Evolutionary conservation across 1,284 basidiomycete genomes (phyloP), one percentile per base, ranked within the genome.

Genomic region (Ceratobasidium sp.): DNA sequence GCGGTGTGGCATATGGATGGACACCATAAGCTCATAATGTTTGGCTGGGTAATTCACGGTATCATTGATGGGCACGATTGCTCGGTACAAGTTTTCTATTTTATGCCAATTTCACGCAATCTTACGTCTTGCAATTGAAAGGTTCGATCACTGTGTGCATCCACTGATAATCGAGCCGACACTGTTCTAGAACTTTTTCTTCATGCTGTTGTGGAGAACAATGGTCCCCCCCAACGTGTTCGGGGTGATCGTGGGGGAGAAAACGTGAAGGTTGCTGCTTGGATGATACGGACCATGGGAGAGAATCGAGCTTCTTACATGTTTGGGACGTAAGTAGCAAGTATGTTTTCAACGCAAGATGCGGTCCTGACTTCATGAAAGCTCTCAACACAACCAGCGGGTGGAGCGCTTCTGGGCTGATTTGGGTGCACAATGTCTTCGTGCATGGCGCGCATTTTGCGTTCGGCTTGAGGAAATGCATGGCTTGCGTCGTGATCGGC

Each of bases 41-140:
- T 87, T 87, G 87, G 87, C 0, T 84, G 89, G 69, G 86, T 90
- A 0, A 86, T 90, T 17, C 89, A 90, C 83, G 88, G 87, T 0
- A 52, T 86, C 3, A 82, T 87, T 46, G 87, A 90, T 82, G 87
- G 88, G 0, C 87, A 84, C 75, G 85, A 82, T 74, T 52, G 84
- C 0, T 85, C 80, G 33, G 86, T 89, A 74, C 26, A 82, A 83
- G 7, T 38, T 62, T 57, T 57, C 20, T 23, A n/a, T 40, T 66
- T 66, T 48, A 66, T 17, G 12, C 40, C 7, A 6, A 3, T 33
- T 33, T 33, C 2, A 23, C 2, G 10, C 12, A 23, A 48, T 13
- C 7, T 44, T 66, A 66, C 20, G n/a, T 23, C 23, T 48, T 40
- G 26, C 33, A 33, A 33, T 33, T 33, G 33, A 38, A 17, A 50